These are phyloP conservation scores for Hypoxylon sp. DNA, from an alignment of 2,329 filamentous ascomycete genomes.

Conservation along the genomic window DNA sequence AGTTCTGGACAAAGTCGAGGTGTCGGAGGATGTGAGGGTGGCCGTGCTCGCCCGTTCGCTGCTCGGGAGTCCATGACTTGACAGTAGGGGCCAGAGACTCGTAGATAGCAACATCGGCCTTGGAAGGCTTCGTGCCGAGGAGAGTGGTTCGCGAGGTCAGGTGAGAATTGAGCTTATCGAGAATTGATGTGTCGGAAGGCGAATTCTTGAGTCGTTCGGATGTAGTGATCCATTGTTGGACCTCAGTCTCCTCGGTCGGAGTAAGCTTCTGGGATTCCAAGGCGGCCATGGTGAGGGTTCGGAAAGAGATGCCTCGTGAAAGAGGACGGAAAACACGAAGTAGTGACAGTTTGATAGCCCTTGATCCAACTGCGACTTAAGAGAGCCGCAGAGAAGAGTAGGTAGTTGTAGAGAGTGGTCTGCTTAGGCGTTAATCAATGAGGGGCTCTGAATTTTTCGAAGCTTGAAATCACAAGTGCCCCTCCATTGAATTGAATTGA, in stretches of 20 bases:
- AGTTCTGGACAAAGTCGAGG: slow-evolving; percentile 95
- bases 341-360: slow-evolving; percentile 57
- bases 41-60: slow-evolving; percentile 90
- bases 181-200: slow-evolving; percentile 75
- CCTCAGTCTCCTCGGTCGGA: slow-evolving; percentile 85
- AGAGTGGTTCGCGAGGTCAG: slow-evolving; percentile 90
- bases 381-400: slow-evolving; percentile 25
- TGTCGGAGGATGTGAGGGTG: slow-evolving; percentile 92
- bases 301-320: slow-evolving; percentile 52
- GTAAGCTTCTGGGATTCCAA: slow-evolving; percentile 80
- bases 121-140: slow-evolving; percentile 89
- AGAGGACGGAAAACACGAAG: slow-evolving; percentile 55
- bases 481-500: slow-evolving; percentile 43
- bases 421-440: slow-evolving; percentile 12
- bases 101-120: slow-evolving; percentile 89
- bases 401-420: slow-evolving; percentile 2
- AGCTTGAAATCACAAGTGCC: slow-evolving; percentile 19
- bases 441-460: slow-evolving; percentile 39
- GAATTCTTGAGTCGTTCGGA: slow-evolving; percentile 76
- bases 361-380: slow-evolving; percentile 22
- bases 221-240: slow-evolving; percentile 89
- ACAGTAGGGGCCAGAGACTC: slow-evolving; percentile 82
- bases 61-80: slow-evolving; percentile 83
- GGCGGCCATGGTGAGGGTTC: slow-evolving; percentile 72
- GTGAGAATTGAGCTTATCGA: slow-evolving; percentile 87